phyloP scores from a whole-genome alignment of 2,329 filamentous ascomycete genomes.

The Cladosporium sp. region DNA sequence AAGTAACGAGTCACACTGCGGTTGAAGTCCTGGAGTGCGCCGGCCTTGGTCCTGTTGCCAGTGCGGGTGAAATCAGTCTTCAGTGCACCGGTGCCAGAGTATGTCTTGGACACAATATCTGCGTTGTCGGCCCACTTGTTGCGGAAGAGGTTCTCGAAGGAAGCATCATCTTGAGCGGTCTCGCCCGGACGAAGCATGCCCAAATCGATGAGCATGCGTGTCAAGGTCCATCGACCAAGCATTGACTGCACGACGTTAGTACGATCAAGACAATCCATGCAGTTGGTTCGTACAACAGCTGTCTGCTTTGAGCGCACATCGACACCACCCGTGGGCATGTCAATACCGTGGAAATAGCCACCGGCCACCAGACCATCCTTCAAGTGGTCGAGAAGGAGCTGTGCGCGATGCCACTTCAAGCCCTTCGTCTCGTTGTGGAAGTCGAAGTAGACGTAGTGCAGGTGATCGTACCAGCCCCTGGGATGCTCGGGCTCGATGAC shows the following conservation, averaged over 20 bases:
- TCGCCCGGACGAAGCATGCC: conserved; percentile 76
- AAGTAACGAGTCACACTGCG: conserved; percentile 89
- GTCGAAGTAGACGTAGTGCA: conserved; percentile 98
- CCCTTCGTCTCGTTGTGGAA: conserved; percentile 98
- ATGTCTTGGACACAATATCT: conserved; percentile 87
- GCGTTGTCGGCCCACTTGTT: conserved; percentile 99
- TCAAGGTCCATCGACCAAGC: conserved; percentile 85
- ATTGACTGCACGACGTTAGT: conserved; percentile 98
- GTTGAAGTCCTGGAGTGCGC: conserved; percentile 80
- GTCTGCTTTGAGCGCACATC: conserved; percentile 81
- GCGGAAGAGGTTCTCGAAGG: conserved; percentile 88
- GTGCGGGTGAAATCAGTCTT: conserved; percentile 98
- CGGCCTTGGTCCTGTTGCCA: conserved; percentile 80
- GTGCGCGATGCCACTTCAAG: conserved; percentile 86
- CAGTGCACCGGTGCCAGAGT: conserved; percentile 93
- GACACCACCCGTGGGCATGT: conserved; percentile 72
- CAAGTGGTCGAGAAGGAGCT: conserved; percentile 80
- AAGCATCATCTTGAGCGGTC: conserved; percentile 73
- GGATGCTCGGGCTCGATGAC: conserved; percentile 65
- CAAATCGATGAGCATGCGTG: conserved; percentile 82
- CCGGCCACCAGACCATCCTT: conserved; percentile 73
- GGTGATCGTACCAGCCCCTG: conserved; percentile 69
- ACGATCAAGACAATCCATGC: conserved; percentile 97
- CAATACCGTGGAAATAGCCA: conserved; percentile 88
- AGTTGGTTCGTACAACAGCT: conserved; percentile 93